These are phyloP conservation scores for Hericium alpestre DNA, from an alignment of 768 basidiomycete genomes.

Conservation along the genomic window DNA sequence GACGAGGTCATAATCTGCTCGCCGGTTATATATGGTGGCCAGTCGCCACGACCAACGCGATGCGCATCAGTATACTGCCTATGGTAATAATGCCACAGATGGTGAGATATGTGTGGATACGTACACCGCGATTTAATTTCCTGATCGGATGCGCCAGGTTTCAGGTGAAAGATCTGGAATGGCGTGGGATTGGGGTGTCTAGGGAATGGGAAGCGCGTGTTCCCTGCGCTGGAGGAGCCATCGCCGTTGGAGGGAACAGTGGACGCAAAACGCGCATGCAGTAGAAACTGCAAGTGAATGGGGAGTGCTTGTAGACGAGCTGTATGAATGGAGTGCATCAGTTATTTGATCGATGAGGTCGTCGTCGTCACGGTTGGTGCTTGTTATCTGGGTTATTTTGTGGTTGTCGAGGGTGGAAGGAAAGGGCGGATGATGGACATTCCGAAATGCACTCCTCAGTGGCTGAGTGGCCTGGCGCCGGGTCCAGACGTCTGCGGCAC, in stretches of 20 bases:
- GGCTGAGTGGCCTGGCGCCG: no score
- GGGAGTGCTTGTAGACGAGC: not conserved
- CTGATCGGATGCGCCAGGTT: constrained; percentile 38
- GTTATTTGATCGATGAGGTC: no score
- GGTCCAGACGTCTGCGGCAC: no score
- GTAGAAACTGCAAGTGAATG: not conserved
- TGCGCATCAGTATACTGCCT: not conserved
- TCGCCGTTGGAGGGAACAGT: not conserved
- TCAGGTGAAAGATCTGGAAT: constrained; percentile 65
- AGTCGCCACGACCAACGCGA: not conserved
- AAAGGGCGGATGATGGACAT: no score
- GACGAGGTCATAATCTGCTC: constrained; percentile 63
- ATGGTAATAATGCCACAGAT: not conserved
- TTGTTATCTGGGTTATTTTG: no score
- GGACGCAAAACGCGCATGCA: not conserved
- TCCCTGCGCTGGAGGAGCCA: not conserved
- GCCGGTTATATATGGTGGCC: not conserved
- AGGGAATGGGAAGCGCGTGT: not conserved
- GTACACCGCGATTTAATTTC: constrained; percentile 62
- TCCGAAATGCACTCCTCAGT: no score
- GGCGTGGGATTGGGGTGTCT: constrained; percentile 30
- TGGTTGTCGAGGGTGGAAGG: no score
- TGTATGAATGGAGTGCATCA: no score
- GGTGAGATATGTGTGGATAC: constrained; percentile 17
- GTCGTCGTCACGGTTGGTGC: no score